Evolutionary conservation across 73 alveolate species (phyloP).

Genomic region (Paramecium pentaurelia): DNA sequence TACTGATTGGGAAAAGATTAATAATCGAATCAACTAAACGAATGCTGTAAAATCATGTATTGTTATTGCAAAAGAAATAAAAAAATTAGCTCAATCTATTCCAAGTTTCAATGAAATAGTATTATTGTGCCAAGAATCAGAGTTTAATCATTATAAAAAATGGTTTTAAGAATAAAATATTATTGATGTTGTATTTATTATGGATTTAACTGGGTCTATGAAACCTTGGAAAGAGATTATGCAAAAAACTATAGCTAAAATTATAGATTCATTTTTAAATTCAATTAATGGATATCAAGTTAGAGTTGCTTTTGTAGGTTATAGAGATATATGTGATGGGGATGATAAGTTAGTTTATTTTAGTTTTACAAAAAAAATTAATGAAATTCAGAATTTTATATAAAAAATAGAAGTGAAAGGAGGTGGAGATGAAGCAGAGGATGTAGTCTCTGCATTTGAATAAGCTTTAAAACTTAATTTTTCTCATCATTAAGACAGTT

Average conservation of each 20-base stretch:
- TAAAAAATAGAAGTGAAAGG: not conserved
- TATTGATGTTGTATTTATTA: not conserved
- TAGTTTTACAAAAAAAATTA: not conserved
- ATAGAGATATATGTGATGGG: conserved; percentile 5
- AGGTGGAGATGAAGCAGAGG: conserved; percentile 61
- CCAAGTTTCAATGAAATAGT: not conserved
- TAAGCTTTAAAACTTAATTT: not conserved
- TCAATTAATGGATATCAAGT: not conserved
- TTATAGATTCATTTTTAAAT: not conserved
- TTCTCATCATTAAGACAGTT: not conserved
- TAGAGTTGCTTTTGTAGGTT: conserved; percentile 49
- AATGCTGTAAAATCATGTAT: not conserved
- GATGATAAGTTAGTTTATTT: not conserved
- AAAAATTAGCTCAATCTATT: not conserved
- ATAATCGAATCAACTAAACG: not conserved
- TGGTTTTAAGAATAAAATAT: not conserved
- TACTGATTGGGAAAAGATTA: not conserved
- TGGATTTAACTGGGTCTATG: conserved; percentile 15
- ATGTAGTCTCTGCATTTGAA: conserved; percentile 36
- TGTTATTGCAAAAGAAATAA: not conserved
- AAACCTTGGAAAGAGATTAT: not conserved
- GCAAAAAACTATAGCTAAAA: not conserved
- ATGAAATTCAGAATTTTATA: not conserved
- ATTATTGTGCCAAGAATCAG: not conserved
- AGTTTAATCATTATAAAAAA: not conserved